phyloP scores from a whole-genome alignment of 139 green algal species.

The Gonium pectorale region DNA sequence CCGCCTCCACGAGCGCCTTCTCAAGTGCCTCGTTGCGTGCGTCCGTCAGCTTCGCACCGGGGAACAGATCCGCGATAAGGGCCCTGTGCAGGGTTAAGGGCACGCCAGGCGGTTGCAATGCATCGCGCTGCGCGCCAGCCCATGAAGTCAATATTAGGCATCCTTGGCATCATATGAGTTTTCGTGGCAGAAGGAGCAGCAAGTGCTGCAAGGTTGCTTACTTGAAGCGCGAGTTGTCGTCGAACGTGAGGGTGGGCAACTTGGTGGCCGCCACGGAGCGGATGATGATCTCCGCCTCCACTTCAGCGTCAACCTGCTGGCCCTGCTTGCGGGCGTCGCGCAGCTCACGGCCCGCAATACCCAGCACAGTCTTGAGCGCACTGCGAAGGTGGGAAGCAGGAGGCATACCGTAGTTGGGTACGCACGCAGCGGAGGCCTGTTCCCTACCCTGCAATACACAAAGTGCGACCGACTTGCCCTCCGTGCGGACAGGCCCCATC shows the following conservation, averaged over 20 bases:
- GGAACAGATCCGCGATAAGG: constrained; percentile 70
- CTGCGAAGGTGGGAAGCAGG: neutral
- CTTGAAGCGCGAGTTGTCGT: constrained; percentile 65
- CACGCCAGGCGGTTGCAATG: too few species aligned
- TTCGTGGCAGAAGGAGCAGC: too few species aligned
- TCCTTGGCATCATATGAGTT: too few species aligned
- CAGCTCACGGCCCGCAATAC: constrained; percentile 73
- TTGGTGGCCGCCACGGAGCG: constrained; percentile 80
- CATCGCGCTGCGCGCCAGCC: neutral
- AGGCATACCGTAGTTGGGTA: too few species aligned
- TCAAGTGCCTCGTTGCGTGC: constrained; percentile 60
- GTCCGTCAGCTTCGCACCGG: constrained; percentile 60
- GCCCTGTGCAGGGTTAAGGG: constrained; percentile 36
- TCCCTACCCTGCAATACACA: too few species aligned
- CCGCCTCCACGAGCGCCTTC: constrained; percentile 60
- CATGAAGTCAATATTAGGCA: neutral
- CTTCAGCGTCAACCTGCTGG: neutral
- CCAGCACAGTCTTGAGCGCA: constrained; percentile 67
- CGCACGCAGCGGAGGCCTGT: too few species aligned
- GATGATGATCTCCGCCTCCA: constrained; percentile 76
- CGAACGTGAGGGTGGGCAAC: constrained; percentile 81
- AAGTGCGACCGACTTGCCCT: too few species aligned
- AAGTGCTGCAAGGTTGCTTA: too few species aligned
- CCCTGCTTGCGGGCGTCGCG: constrained; percentile 54
- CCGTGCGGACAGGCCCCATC: neutral